phyloP scores from a whole-genome alignment of 23 red algal genomes.

The Gracilaria vermiculophylla region DNA sequence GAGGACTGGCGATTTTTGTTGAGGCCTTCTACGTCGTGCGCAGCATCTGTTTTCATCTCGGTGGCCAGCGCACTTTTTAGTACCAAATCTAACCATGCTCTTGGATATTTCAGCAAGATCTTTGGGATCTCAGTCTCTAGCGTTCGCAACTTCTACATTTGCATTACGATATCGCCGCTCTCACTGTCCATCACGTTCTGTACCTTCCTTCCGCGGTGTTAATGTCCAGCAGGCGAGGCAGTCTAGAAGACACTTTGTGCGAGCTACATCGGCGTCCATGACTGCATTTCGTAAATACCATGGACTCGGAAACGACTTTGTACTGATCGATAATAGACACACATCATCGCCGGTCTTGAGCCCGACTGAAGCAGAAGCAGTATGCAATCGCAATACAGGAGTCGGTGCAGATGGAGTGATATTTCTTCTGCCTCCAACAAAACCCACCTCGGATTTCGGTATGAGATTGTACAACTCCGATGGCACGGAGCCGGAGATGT shows the following conservation, averaged over 20 bases:
- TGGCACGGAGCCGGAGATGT: slow-evolving; percentile 99
- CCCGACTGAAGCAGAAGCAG: slow-evolving; percentile 55
- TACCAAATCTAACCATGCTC: background rate
- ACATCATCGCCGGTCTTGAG: slow-evolving; percentile 22
- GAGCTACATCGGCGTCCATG: background rate
- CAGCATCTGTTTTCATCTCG: background rate
- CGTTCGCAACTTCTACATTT: background rate
- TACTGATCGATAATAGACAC: slow-evolving; percentile 89
- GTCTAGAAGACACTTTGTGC: background rate
- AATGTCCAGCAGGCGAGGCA: background rate
- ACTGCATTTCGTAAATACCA: slow-evolving; percentile 93
- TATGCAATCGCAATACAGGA: slow-evolving; percentile 93
- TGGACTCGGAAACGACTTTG: slow-evolving; percentile 98
- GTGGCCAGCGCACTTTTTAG: background rate
- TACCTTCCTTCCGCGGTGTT: background rate
- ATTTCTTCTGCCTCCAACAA: slow-evolving; percentile 79
- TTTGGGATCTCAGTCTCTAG: background rate
- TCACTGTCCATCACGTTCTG: background rate
- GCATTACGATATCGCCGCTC: background rate
- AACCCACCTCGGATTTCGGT: slow-evolving; percentile 46
- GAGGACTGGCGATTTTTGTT: too few relatives aligned
- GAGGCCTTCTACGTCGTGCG: too few relatives aligned
- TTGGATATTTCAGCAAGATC: background rate
- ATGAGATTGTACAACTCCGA: slow-evolving; percentile 98
- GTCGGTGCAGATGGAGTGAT: slow-evolving; percentile 97